Evolutionary conservation across 2,329 filamentous ascomycete genomes (phyloP).

Genomic region (Escovopsis weberi): DNA sequence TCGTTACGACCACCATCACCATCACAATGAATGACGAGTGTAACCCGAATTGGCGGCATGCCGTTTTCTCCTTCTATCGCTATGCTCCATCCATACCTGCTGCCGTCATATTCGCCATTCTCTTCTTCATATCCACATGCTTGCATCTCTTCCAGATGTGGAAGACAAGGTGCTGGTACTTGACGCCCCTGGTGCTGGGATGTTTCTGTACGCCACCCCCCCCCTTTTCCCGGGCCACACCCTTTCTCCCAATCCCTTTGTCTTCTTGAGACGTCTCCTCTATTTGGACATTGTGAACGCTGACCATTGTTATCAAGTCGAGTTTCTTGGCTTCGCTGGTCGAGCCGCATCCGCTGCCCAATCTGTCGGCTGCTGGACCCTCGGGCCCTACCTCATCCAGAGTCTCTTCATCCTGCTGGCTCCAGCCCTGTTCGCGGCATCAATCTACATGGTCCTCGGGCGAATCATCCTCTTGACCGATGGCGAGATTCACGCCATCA

Average conservation of each 20-base stretch:
- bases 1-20: no score
- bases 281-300: no score
- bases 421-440: constrained; percentile 32
- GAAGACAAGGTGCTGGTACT: constrained; percentile 3
- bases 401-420: constrained; percentile 29
- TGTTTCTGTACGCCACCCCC: constrained; percentile 1
- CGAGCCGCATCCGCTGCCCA: constrained; percentile 1
- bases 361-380: constrained; percentile 5
- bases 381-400: constrained; percentile 27
- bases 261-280: neutral
- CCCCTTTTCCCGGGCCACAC: no score
- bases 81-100: constrained; percentile 3
- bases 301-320: neutral
- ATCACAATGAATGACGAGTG: neutral
- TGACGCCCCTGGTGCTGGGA: constrained; percentile 2
- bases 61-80: constrained; percentile 3
- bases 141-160: constrained; percentile 4
- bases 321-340: constrained; percentile 2
- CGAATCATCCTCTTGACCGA: constrained; percentile 26
- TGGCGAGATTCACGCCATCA: constrained; percentile 19
- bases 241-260: no score
- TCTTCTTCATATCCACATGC: constrained; percentile 1
- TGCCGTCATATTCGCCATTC: neutral
- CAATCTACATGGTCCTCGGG: constrained; percentile 36
- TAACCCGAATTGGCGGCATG: constrained; percentile 3